A percentile compares a stretch with the other conserved stretches of the same genome.
phyloP scores from a whole-genome alignment of 2,329 filamentous ascomycete genomes.

The Colletotrichum nymphaeae region DNA sequence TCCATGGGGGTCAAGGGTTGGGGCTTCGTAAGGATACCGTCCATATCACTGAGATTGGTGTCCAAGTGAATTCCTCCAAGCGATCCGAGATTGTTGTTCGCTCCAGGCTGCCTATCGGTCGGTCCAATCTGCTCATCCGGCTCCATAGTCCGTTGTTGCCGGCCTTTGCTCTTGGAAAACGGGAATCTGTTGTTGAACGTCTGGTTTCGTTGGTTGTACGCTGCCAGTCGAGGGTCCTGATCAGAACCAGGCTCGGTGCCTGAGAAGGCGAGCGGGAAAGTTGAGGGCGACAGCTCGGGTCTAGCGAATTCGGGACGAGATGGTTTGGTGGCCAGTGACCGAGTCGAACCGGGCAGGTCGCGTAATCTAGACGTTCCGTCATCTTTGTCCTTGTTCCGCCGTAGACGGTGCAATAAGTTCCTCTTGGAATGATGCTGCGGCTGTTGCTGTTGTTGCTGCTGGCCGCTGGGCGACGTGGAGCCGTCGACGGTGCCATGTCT shows the following conservation, averaged over 20 bases:
- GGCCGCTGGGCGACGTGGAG: conserved; percentile 66
- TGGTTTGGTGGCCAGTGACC: conserved; percentile 62
- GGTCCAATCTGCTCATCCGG: conserved; percentile 70
- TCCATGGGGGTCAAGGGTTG: conserved; percentile 79
- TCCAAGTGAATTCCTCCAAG: conserved; percentile 74
- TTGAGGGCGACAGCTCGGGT: conserved; percentile 51
- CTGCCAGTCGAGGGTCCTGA: conserved; percentile 40
- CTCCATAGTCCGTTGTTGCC: conserved; percentile 58
- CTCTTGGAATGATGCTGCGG: conserved; percentile 56
- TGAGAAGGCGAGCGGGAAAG: conserved; percentile 45
- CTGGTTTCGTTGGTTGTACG: conserved; percentile 50
- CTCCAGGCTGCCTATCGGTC: conserved; percentile 62
- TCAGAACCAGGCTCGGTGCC: conserved; percentile 44
- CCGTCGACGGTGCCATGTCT: conserved; percentile 62
- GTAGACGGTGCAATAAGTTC: conserved; percentile 61
- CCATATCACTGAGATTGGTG: conserved; percentile 90
- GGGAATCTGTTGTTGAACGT: conserved; percentile 73
- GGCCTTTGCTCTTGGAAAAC: conserved; percentile 66
- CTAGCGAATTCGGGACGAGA: conserved; percentile 60
- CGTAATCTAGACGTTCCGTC: conserved; percentile 57
- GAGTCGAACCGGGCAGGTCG: conserved; percentile 63
- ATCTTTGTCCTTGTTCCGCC: conserved; percentile 67
- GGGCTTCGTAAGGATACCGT: conserved; percentile 83
- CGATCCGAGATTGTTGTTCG: conserved; percentile 57
- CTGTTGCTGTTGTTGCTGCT: conserved; percentile 39